Conservation (phyloP, 306 rosid genomes). For the Oxytropis ochrocephala region DNA sequence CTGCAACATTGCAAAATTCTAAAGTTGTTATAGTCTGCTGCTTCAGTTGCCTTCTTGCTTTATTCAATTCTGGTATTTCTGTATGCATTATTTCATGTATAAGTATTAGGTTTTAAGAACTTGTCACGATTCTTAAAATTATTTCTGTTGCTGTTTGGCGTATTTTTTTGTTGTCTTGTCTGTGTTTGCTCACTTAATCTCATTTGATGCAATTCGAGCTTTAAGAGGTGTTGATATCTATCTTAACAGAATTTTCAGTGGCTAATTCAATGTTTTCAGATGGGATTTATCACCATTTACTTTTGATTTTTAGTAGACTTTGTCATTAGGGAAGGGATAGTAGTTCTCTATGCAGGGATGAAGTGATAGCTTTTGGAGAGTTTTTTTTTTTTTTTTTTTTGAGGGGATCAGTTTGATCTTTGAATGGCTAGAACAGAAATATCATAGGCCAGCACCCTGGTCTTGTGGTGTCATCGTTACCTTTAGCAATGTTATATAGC, state of each 20-base stretch:
- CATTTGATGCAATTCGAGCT: background rate
- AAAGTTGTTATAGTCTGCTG: constrained; percentile 1
- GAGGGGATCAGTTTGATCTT: background rate
- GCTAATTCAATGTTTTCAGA: background rate
- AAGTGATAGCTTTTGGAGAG: background rate
- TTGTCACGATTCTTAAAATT: background rate
- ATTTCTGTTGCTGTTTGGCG: background rate
- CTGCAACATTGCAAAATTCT: background rate
- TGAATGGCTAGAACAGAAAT: background rate
- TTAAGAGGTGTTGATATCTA: background rate
- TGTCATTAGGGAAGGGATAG: background rate
- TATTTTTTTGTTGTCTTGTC: background rate
- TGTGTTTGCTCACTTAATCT: background rate
- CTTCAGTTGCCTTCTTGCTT: constrained; percentile 4
- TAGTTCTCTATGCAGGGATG: background rate
- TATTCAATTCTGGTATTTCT: background rate
- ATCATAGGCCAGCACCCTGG: background rate
- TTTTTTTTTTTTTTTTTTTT: too few species aligned
- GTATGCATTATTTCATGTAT: background rate
- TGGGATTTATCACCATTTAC: background rate
- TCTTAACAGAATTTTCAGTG: background rate
- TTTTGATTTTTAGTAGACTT: background rate
- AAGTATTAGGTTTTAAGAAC: background rate
- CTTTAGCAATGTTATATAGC: too few species aligned
- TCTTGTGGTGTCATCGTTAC: too few species aligned